Percentiles rank a stretch among this genome's conserved stretches.
phyloP scores from a whole-genome alignment of 331 rosid genomes.

The Acacia pycnantha region DNA sequence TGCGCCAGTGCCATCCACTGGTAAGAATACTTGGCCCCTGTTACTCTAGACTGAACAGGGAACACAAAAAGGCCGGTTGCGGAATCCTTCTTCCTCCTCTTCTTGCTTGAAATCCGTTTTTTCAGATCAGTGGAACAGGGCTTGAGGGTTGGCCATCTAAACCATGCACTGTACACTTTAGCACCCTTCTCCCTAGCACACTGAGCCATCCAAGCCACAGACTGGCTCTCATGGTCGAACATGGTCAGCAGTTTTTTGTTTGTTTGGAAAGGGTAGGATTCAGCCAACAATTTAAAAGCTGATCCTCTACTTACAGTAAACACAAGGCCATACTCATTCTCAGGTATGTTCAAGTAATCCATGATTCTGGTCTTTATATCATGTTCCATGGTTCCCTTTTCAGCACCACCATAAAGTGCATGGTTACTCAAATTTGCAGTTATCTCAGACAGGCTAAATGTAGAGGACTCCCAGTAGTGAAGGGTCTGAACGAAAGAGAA shows the following conservation, averaged over 20 bases:
- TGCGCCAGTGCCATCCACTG: constrained; percentile 99
- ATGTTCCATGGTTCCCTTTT: constrained; percentile 87
- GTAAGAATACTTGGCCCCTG: constrained; percentile 91
- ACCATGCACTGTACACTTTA: constrained; percentile 87
- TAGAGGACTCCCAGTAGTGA: constrained; percentile 94
- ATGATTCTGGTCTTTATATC: constrained; percentile 80
- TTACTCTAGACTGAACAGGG: constrained; percentile 96
- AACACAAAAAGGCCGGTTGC: constrained; percentile 90
- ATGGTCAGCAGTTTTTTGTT: constrained; percentile 88
- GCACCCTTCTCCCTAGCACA: constrained; percentile 92
- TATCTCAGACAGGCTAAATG: constrained; percentile 94
- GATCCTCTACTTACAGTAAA: constrained; percentile 97
- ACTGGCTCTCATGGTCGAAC: constrained; percentile 96
- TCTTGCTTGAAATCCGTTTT: constrained; percentile 83
- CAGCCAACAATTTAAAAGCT: constrained; percentile 81
- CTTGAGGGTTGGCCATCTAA: constrained; percentile 95
- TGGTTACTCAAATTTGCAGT: constrained; percentile 95
- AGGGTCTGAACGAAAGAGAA: constrained; percentile 88
- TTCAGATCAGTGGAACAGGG: constrained; percentile 94
- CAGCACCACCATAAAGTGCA: constrained; percentile 95
- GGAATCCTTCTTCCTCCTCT: constrained; percentile 87
- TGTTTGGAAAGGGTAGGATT: constrained; percentile 89
- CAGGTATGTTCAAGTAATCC: constrained; percentile 96
- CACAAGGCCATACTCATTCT: constrained; percentile 91
- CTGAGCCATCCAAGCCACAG: constrained; percentile 95